Conservation (phyloP, 2,329 filamentous ascomycete genomes). For the Gnomoniopsis smithogilvyi region DNA sequence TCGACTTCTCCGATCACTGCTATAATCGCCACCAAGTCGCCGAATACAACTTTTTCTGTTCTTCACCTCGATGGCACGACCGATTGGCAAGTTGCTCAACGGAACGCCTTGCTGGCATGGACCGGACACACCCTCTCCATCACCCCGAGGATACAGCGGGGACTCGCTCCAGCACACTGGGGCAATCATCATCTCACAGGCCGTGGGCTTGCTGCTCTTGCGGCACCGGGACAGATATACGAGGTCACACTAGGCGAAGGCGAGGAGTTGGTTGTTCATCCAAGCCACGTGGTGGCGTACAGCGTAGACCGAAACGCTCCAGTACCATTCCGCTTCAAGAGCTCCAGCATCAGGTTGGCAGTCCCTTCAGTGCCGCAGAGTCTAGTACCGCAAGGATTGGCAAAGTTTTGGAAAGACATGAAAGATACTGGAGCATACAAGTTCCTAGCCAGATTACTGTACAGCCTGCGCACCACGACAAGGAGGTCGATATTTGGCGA, state of each 20-base stretch:
- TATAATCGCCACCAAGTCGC: conserved; percentile 82
- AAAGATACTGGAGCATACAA: conserved; percentile 72
- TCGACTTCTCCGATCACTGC: conserved; percentile 86
- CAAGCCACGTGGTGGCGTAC: conserved; percentile 89
- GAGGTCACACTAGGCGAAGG: conserved; percentile 75
- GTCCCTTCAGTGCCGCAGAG: conserved; percentile 64
- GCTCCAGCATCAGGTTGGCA: conserved; percentile 72
- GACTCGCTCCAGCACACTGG: conserved; percentile 81
- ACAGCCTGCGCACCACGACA: conserved; percentile 70
- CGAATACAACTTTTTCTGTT: conserved; percentile 81
- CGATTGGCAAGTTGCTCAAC: conserved; percentile 91
- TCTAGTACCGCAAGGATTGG: conserved; percentile 56
- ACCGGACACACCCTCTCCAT: conserved; percentile 82
- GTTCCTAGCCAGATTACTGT: conserved; percentile 59
- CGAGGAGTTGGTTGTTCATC: conserved; percentile 89
- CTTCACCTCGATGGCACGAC: conserved; percentile 89
- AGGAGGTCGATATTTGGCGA: conserved; percentile 91
- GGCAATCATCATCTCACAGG: conserved; percentile 87
- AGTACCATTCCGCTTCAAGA: conserved; percentile 81
- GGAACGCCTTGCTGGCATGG: conserved; percentile 90
- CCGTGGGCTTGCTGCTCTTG: conserved; percentile 78
- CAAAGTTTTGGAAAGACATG: conserved; percentile 71
- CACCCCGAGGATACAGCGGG: conserved; percentile 70
- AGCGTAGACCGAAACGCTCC: conserved; percentile 71
- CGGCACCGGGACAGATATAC: conserved; percentile 86